phyloP scores from a whole-genome alignment of 2,329 filamentous ascomycete species.

The Fusarium drepaniforme region DNA sequence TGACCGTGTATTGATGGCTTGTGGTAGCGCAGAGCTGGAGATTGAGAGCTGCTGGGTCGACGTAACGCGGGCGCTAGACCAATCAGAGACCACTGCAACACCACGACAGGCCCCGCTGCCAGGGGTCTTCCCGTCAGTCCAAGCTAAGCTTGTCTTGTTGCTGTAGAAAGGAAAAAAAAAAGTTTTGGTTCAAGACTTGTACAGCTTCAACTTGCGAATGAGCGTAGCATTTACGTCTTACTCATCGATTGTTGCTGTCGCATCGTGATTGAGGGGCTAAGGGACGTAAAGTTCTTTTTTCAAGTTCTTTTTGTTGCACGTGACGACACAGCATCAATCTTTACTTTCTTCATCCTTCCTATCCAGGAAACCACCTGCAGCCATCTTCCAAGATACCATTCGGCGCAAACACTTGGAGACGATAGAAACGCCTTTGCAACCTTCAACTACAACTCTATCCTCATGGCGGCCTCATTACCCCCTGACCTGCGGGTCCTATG shows the following conservation, averaged over 20 bases:
- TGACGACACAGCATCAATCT: slow-evolving; percentile 19
- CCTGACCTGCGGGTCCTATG: slow-evolving; percentile 75
- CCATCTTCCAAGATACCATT: not conserved
- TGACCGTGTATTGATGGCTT: slow-evolving; percentile 8
- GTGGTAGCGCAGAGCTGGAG: slow-evolving; percentile 23
- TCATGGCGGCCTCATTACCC: slow-evolving; percentile 55
- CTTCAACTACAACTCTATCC: not conserved
- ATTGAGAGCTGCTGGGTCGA: slow-evolving; percentile 37
- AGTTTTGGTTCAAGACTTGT: slow-evolving; percentile 33
- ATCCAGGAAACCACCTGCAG: slow-evolving; percentile 1
- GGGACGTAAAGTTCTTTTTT: not conserved
- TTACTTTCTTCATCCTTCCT: slow-evolving; percentile 4
- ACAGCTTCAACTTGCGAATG: slow-evolving; percentile 25
- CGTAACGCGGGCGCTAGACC: slow-evolving; percentile 33
- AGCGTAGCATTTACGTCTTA: slow-evolving; percentile 5
- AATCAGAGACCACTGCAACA: slow-evolving; percentile 41
- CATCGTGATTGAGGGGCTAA: not conserved
- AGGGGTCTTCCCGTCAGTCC: slow-evolving; percentile 42
- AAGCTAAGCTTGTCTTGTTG: slow-evolving; percentile 35
- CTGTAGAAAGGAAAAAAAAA: slow-evolving; percentile 38
- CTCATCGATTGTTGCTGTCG: not conserved
- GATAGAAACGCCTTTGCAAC: not conserved
- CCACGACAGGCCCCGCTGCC: slow-evolving; percentile 40
- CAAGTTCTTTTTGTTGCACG: not conserved
- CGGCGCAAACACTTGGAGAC: slow-evolving; percentile 28